Percentiles rank a stretch among this genome's conserved stretches.
Evolutionary conservation across 768 basidiomycete species (phyloP).

Genomic region (Xerocomellus chrysenteron): DNA sequence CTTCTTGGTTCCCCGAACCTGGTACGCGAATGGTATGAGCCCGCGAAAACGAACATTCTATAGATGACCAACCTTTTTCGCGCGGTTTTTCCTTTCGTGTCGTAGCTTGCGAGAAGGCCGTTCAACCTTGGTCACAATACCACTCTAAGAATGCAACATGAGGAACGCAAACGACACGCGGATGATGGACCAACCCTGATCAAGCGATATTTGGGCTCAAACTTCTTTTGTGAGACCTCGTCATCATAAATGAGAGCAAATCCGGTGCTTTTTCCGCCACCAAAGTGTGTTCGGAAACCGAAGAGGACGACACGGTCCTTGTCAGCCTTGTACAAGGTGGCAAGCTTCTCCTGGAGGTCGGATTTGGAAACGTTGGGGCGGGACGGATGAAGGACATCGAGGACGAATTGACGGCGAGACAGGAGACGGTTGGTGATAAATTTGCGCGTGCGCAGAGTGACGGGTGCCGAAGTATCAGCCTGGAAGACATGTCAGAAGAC

Average conservation of each 20-base stretch:
- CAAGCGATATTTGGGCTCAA: constrained; percentile 94
- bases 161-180: not conserved
- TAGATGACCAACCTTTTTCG: constrained; percentile 81
- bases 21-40: constrained; percentile 20
- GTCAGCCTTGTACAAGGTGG: constrained; percentile 88
- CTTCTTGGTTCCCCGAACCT: constrained; percentile 97
- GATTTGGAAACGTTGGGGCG: constrained; percentile 91
- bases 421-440: constrained; percentile 99
- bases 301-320: constrained; percentile 90
- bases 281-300: constrained; percentile 93
- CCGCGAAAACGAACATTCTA: not conserved
- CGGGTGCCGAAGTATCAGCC: constrained; percentile 79
- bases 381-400: constrained; percentile 94
- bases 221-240: constrained; percentile 91
- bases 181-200: constrained; percentile 68
- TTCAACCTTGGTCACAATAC: constrained; percentile 73
- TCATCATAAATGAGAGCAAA: constrained; percentile 98
- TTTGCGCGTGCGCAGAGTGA: constrained; percentile 98
- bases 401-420: constrained; percentile 92
- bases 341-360: constrained; percentile 92
- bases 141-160: constrained; percentile 46
- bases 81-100: constrained; percentile 99
- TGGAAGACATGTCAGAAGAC: constrained; percentile 32
- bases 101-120: constrained; percentile 95
- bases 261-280: constrained; percentile 96